Evolutionary conservation across 192 early-diverging fungal genomes (phyloP), one percentile per base, ranked within the genome.

Genomic region (Funneliformis mosseae): DNA sequence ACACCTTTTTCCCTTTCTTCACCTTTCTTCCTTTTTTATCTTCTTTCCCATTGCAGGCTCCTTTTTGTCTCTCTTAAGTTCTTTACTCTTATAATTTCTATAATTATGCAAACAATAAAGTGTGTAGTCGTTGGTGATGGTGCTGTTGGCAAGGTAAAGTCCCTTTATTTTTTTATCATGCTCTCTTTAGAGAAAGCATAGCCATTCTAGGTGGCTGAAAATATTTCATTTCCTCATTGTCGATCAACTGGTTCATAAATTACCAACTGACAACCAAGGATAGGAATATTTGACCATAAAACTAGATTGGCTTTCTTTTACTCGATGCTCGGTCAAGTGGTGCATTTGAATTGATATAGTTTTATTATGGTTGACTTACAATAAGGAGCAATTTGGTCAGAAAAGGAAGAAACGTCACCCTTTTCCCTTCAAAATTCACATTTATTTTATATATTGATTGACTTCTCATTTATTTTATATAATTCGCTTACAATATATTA

Each of bases 51-150:
- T 55, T 55, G 4, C 50, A 18, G 33, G 50, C 14, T 16, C 16
- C 50, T 55, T 55, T n/a, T 55, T 55, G 46, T 48, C 46, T 48
- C 33, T 55, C 50, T 18, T 18, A 18, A 18, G 18, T 55, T 18
- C 16, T 18, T 18, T 55, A 2, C 18, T 18, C 18, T 55, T 33
- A 66, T 16, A 66, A 10, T 12, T 33, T 27, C n/a, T 21, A 70
- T 78, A 70, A 80, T 43, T 75, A 94, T 93, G 93, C 92, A 93
- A 81, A 92, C 93, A 60, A 93, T 95, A 76, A 94, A 94, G 87
- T 93, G 92, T 84, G 92, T 93, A 55, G 91, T 94, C 70, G 92
- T 92, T 46, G 92, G 92, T 80, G 92, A 94, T 84, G 92, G 91
- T 90, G 91, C 90, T 62, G 92, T 92, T 79, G 91, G 92, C 68